A percentile compares a stretch with the other conserved stretches of the same genome.
These are phyloP conservation scores for Panellus pusillus DNA, from an alignment of 768 basidiomycete genomes.

Conservation along the genomic window DNA sequence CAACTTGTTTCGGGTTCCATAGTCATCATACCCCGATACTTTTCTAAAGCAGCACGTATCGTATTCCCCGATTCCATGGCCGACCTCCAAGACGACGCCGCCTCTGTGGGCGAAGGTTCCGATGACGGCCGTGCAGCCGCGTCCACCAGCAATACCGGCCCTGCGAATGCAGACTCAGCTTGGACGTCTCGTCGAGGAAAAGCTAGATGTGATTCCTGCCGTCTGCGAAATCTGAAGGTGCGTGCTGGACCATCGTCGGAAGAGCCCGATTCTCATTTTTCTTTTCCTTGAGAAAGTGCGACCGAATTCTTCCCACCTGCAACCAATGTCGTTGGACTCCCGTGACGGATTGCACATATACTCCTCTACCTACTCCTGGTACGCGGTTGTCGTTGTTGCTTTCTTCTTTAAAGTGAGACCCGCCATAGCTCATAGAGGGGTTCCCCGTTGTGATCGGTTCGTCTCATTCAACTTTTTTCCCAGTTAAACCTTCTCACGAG, in stretches of 20 bases:
- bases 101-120: conserved; percentile 38
- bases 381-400: not conserved
- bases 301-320: conserved; percentile 67
- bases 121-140: conserved; percentile 61
- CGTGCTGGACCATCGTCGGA: conserved; percentile 25
- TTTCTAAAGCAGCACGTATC: not conserved
- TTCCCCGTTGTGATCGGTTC: conserved; percentile 67
- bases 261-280: conserved; percentile 14
- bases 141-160: conserved; percentile 63
- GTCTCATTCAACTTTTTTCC: not conserved
- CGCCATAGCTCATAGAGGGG: conserved; percentile 59
- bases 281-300: conserved; percentile 47
- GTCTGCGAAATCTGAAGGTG: conserved; percentile 70
- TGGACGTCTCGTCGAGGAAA: conserved; percentile 78
- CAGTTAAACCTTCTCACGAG: not conserved
- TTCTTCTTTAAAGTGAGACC: not conserved
- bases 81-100: conserved; percentile 36
- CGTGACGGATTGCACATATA: conserved; percentile 68
- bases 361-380: conserved; percentile 65
- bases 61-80: conserved; percentile 25
- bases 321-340: conserved; percentile 70
- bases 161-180: conserved; percentile 52
- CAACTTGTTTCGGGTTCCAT: not conserved
- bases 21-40: not conserved
- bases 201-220: conserved; percentile 73